Percentiles rank a stretch among this genome's conserved stretches.
phyloP scores from a whole-genome alignment of 257 asterid genomes.

The Solanum piurae region DNA sequence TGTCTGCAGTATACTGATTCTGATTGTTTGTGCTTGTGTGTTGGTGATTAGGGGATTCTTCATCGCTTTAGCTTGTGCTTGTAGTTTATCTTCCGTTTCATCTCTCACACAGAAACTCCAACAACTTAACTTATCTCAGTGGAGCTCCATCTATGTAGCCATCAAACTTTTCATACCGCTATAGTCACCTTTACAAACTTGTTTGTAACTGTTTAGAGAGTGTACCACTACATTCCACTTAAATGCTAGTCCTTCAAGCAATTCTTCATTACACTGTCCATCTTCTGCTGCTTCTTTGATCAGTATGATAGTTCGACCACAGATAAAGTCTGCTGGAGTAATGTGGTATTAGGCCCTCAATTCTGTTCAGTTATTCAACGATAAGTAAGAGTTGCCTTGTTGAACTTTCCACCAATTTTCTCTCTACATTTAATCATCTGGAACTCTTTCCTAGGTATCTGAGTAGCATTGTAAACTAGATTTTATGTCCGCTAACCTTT shows the following conservation, averaged over 20 bases:
- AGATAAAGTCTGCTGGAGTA: background rate
- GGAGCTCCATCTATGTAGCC: background rate
- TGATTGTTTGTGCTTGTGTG: background rate
- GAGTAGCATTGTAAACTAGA: no score
- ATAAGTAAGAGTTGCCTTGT: background rate
- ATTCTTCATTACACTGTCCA: background rate
- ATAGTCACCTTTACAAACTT: background rate
- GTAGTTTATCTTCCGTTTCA: background rate
- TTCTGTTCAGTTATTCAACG: background rate
- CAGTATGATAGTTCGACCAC: background rate
- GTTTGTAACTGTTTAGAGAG: background rate
- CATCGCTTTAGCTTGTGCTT: background rate
- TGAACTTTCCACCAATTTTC: background rate
- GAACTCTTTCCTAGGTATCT: no score
- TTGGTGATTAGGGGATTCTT: background rate
- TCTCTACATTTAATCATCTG: no score
- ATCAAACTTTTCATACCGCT: background rate
- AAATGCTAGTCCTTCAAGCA: background rate
- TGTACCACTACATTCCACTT: background rate
- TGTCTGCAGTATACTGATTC: background rate
- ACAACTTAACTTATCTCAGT: background rate
- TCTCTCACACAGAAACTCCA: background rate
- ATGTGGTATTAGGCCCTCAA: background rate
- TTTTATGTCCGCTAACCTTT: no score
- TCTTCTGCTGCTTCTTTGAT: background rate